A percentile compares a stretch with the other conserved stretches of the same genome.
These are phyloP conservation scores for Chrysoporthe cubensis DNA, from an alignment of 2,329 filamentous ascomycete genomes.

Conservation along the genomic window DNA sequence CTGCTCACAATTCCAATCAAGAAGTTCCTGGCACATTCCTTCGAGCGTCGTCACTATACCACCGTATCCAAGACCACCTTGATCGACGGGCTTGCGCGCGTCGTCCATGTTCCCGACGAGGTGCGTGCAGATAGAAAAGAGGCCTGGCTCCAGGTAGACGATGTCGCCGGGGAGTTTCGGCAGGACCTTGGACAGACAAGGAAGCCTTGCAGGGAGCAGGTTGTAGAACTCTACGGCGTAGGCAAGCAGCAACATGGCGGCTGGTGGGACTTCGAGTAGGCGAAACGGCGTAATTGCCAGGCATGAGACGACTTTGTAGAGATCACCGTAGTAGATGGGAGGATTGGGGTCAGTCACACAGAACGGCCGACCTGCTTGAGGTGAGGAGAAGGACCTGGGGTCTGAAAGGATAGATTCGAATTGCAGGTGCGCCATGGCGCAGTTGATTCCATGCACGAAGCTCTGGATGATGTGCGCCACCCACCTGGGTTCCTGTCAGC, in stretches of 20 bases:
- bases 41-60: conserved; percentile 45
- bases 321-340: conserved; percentile 43
- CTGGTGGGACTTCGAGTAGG: conserved; percentile 38
- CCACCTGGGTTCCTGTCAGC: conserved; percentile 38
- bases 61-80: conserved; percentile 45
- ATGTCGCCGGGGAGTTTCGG: conserved; percentile 40
- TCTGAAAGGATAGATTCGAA: conserved; percentile 44
- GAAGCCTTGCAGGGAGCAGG: conserved; percentile 37
- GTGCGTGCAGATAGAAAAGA: conserved; percentile 48
- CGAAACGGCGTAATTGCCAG: conserved; percentile 43
- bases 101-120: conserved; percentile 42
- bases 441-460: conserved; percentile 48
- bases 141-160: conserved; percentile 43
- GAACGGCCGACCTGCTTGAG: conserved; percentile 45
- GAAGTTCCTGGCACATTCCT: conserved; percentile 44
- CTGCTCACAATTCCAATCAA: conserved; percentile 48
- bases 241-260: conserved; percentile 42
- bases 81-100: conserved; percentile 36
- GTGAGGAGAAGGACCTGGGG: conserved; percentile 32
- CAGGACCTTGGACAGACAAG: conserved; percentile 36
- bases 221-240: conserved; percentile 44
- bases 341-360: conserved; percentile 48
- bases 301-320: conserved; percentile 41
- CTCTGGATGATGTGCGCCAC: conserved; percentile 43
- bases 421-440: conserved; percentile 46